Percentiles rank a stretch among this genome's conserved stretches.
These are phyloP conservation scores for Prototheca wickerhamii DNA, from an alignment of 163 green algal species.

Conservation along the genomic window DNA sequence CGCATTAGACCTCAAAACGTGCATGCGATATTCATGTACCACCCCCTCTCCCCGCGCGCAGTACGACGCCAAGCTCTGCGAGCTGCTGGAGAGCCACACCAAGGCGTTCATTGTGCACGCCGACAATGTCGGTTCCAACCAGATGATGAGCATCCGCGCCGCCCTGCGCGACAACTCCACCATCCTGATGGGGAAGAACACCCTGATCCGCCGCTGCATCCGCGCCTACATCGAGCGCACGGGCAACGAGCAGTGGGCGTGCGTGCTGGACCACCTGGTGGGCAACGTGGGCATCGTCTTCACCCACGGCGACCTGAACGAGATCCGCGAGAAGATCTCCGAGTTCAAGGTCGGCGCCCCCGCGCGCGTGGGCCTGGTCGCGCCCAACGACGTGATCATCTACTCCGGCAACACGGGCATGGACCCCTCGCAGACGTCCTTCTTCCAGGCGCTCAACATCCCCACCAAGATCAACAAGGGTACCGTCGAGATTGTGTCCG, in stretches of 20 bases:
- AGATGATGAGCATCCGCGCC: slow-evolving; percentile 96
- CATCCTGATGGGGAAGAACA: slow-evolving; percentile 99
- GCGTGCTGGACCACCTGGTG: slow-evolving; percentile 76
- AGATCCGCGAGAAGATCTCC: slow-evolving; percentile 66
- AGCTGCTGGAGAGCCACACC: slow-evolving; percentile 75
- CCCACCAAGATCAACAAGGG: slow-evolving; percentile 99
- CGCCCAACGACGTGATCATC: slow-evolving; percentile 83
- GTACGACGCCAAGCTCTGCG: slow-evolving; percentile 78
- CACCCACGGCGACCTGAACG: slow-evolving; percentile 82
- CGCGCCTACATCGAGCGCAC: slow-evolving; percentile 86
- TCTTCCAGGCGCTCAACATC: slow-evolving; percentile 99
- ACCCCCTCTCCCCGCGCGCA: slow-evolving; percentile 28
- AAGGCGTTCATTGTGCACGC: slow-evolving; percentile 87
- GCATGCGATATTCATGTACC: too few species aligned
- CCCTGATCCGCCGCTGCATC: slow-evolving; percentile 95
- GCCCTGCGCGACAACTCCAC: slow-evolving; percentile 59
- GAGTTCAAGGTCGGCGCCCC: slow-evolving; percentile 95
- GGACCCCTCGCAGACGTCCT: slow-evolving; percentile 96
- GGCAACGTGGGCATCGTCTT: slow-evolving; percentile 99
- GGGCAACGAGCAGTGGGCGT: slow-evolving; percentile 75
- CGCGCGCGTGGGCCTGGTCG: slow-evolving; percentile 83
- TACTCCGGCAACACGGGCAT: slow-evolving; percentile 87
- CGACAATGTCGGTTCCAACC: slow-evolving; percentile 98
- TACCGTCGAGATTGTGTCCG: slow-evolving; percentile 92
- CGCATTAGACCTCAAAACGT: too few species aligned